phyloP scores from a whole-genome alignment of 2,329 filamentous ascomycete genomes.

The Trichoderma sp. region DNA sequence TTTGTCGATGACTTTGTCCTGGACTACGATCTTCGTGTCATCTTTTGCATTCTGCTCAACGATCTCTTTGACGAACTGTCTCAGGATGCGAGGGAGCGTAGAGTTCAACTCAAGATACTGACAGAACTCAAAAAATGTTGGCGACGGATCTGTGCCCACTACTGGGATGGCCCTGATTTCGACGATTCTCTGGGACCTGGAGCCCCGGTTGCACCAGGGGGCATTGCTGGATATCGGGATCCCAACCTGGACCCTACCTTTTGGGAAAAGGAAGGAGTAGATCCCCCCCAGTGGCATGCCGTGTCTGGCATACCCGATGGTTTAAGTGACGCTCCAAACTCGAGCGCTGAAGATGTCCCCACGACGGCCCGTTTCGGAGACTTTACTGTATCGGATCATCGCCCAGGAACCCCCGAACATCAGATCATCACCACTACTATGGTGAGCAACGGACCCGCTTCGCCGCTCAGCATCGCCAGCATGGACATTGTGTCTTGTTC shows the following conservation, averaged over 20 bases:
- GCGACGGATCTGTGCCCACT: slow-evolving; percentile 83
- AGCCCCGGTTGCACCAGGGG: slow-evolving; percentile 71
- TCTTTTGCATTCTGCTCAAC: slow-evolving; percentile 82
- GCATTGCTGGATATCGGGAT: slow-evolving; percentile 61
- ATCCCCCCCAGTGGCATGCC: slow-evolving; percentile 44
- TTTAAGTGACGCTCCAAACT: slow-evolving; percentile 35
- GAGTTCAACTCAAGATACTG: slow-evolving; percentile 75
- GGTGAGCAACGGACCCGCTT: slow-evolving; percentile 31
- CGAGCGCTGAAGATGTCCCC: slow-evolving; percentile 47
- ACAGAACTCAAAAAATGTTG: slow-evolving; percentile 96
- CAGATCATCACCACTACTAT: slow-evolving; percentile 26
- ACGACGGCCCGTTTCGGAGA: slow-evolving; percentile 46
- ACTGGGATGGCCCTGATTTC: slow-evolving; percentile 77
- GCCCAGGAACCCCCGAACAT: slow-evolving; percentile 48
- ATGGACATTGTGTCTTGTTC: slow-evolving; percentile 63
- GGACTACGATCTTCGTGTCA: slow-evolving; percentile 67
- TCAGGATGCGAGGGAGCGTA: slow-evolving; percentile 42
- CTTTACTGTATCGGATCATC: slow-evolving; percentile 43
- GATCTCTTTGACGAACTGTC: slow-evolving; percentile 56
- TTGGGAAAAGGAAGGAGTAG: slow-evolving; percentile 47
- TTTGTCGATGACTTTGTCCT: slow-evolving; percentile 91
- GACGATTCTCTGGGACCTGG: slow-evolving; percentile 60
- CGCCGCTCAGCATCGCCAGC: slow-evolving; percentile 57
- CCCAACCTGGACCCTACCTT: slow-evolving; percentile 53
- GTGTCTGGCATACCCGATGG: slow-evolving; percentile 21